phyloP scores from a whole-genome alignment of 352 stramenopile genomes.

The Pythium plurisporium region DNA sequence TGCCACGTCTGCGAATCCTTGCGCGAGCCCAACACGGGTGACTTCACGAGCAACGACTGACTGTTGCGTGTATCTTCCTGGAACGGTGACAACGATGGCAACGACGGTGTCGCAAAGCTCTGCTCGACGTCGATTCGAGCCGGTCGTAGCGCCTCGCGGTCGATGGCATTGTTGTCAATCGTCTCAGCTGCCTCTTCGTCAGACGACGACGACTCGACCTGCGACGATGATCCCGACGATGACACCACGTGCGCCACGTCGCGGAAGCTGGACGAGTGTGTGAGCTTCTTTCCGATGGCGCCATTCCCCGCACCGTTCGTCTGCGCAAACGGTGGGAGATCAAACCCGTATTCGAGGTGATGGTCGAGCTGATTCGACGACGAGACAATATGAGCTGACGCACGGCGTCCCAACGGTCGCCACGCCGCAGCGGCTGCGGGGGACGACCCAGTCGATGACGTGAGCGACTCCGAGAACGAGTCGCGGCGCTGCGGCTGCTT shows the following conservation, averaged over 20 bases:
- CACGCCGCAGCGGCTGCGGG: slow-evolving; percentile 18
- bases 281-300: slow-evolving; percentile 4
- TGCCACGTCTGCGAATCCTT: slow-evolving; percentile 34
- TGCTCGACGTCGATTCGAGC: slow-evolving; percentile 17
- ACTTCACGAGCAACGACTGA: slow-evolving; percentile 24
- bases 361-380: slow-evolving; percentile 30
- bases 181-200: slow-evolving; percentile 18
- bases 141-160: slow-evolving; percentile 10
- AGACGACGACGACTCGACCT: slow-evolving; percentile 26
- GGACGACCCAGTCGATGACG: slow-evolving; percentile 27
- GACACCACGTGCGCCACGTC: slow-evolving; percentile 14
- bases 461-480: slow-evolving; percentile 29
- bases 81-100: slow-evolving; percentile 16
- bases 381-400: slow-evolving; percentile 19
- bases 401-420: slow-evolving; percentile 27
- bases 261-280: slow-evolving; percentile 24
- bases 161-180: slow-evolving; percentile 15
- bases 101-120: slow-evolving; percentile 10
- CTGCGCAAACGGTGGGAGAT: slow-evolving; percentile 14
- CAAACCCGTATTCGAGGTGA: slow-evolving; percentile 17
- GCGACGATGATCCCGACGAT: slow-evolving; percentile 12
- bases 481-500: slow-evolving; percentile 19
- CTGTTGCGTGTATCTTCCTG: slow-evolving; percentile 4
- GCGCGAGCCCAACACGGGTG: slow-evolving; percentile 29
- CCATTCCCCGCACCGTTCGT: slow-evolving; percentile 1